Conservation (phyloP, 2,329 filamentous ascomycete species). For the Domatiomyces globalis region DNA sequence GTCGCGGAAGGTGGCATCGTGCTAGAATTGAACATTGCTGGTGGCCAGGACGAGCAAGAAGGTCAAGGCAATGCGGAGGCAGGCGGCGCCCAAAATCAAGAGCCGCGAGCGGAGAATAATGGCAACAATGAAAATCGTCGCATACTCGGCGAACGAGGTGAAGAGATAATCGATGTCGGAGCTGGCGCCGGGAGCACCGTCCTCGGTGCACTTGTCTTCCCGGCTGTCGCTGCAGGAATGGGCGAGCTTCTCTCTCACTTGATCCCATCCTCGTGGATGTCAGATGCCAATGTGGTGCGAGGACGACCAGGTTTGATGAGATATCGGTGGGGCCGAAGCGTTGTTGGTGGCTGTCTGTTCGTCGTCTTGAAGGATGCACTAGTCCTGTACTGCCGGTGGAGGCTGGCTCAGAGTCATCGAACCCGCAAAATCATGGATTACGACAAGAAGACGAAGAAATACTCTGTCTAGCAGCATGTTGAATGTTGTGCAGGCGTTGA, state of each 20-base stretch:
- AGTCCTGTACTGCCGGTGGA: slow-evolving; percentile 43
- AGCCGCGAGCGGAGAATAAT: slow-evolving; percentile 20
- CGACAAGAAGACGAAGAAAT: slow-evolving; percentile 28
- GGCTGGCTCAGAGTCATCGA: slow-evolving; percentile 33
- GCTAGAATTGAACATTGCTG: slow-evolving; percentile 38
- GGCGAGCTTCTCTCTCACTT: slow-evolving; percentile 58
- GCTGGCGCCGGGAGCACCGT: slow-evolving; percentile 45
- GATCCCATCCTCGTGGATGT: slow-evolving; percentile 56
- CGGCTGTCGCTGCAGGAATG: slow-evolving; percentile 62
- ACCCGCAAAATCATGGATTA: slow-evolving; percentile 35
- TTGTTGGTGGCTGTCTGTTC: slow-evolving; percentile 78
- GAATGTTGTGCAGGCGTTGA: no score
- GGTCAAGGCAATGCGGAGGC: slow-evolving; percentile 25
- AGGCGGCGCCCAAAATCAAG: slow-evolving; percentile 20
- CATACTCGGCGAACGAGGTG: slow-evolving; percentile 26
- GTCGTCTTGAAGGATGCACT: slow-evolving; percentile 64
- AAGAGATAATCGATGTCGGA: slow-evolving; percentile 39
- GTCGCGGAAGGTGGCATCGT: slow-evolving; percentile 30
- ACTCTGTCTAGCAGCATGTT: slow-evolving; percentile 4
- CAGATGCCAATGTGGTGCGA: slow-evolving; percentile 25
- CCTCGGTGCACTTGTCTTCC: slow-evolving; percentile 62
- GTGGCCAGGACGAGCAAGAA: slow-evolving; percentile 34
- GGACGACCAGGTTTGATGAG: slow-evolving; percentile 56
- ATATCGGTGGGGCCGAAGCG: slow-evolving; percentile 73
- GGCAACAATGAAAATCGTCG: slow-evolving; percentile 19